Conservation (phyloP, 78 protist genomes). For the Dictyostelium citrinum region DNA sequence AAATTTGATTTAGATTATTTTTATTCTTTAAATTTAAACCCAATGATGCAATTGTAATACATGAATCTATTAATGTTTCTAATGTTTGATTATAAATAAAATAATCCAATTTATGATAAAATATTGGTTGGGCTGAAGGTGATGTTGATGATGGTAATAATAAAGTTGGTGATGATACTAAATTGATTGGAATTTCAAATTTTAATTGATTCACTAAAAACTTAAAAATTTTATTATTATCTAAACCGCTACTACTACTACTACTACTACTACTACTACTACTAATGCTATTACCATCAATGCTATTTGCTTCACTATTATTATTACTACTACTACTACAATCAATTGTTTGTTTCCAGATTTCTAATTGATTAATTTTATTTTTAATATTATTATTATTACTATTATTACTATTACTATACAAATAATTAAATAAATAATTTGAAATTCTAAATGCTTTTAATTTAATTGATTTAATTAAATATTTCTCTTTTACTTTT, state of each 20-base stretch:
- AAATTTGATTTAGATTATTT: not conserved
- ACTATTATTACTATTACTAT: not conserved
- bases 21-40: not conserved
- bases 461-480: not conserved
- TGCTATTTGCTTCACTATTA: not conserved
- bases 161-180: not conserved
- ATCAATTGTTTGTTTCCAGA: not conserved
- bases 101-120: not conserved
- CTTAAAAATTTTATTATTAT: not conserved
- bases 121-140: not conserved
- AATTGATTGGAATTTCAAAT: not conserved
- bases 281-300: too few species aligned
- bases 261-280: too few species aligned
- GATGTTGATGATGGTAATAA: not conserved
- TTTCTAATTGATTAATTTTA: not conserved
- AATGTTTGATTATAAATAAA: not conserved
- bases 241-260: not conserved
- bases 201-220: not conserved
- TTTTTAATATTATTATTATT: not conserved
- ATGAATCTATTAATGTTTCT: not conserved
- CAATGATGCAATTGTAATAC: not conserved
- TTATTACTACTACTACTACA: not conserved
- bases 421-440: not conserved
- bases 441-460: not conserved
- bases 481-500: not conserved